phyloP scores from a whole-genome alignment of 2,329 filamentous ascomycete species.

The Emmonsiellopsis sp. region DNA sequence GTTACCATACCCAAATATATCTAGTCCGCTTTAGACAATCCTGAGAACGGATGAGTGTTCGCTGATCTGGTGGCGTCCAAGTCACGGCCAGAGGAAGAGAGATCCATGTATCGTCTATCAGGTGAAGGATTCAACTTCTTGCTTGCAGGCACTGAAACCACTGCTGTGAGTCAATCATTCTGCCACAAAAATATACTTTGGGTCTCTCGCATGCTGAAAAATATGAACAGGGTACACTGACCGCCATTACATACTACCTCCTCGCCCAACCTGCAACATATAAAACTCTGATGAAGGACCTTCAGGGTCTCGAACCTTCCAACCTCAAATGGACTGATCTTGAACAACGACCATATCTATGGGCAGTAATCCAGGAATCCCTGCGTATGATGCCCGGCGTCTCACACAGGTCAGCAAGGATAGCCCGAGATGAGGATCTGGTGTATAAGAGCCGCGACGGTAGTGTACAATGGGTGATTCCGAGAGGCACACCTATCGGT shows the following conservation, averaged over 20 bases:
- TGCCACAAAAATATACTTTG: not conserved
- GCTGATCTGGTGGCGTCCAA: conserved; percentile 18
- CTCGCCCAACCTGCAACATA: conserved; percentile 23
- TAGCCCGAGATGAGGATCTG: conserved; percentile 17
- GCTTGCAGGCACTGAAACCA: conserved; percentile 24
- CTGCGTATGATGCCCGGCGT: conserved; percentile 27
- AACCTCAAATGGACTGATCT: conserved; percentile 21
- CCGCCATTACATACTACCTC: conserved; percentile 28
- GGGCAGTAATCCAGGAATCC: conserved; percentile 29
- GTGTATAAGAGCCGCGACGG: conserved; percentile 14
- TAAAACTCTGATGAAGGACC: conserved; percentile 18
- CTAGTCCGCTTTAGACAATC: conserved; percentile 13
- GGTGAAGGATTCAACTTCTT: conserved; percentile 16
- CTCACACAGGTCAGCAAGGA: conserved; percentile 3
- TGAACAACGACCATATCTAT: conserved; percentile 29
- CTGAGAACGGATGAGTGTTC: conserved; percentile 18
- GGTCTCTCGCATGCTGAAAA: not conserved
- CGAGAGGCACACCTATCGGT: conserved; percentile 22
- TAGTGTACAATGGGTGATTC: conserved; percentile 14
- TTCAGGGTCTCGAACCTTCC: conserved; percentile 12
- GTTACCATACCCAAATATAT: conserved; percentile 18
- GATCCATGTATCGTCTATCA: conserved; percentile 7
- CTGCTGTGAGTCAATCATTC: conserved; percentile 10
- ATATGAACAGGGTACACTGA: conserved; percentile 13
- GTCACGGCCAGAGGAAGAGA: conserved; percentile 12